Conservation (phyloP, 306 rosid genomes). For the Cicer yamashitae region DNA sequence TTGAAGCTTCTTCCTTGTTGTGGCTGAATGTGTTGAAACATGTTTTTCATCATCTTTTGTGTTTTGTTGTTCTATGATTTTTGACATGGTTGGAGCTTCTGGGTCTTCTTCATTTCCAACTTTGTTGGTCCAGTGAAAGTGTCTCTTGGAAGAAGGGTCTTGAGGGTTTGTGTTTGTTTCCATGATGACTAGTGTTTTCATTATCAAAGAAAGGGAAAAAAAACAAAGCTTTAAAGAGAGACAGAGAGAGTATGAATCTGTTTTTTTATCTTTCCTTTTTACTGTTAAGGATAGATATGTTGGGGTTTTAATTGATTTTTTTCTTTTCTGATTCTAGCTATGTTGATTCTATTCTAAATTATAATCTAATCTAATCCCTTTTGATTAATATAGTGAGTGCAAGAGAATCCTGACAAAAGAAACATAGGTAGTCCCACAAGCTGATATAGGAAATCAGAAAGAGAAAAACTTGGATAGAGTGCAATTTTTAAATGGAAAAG, state of each 20-base stretch:
- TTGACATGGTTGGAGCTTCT: constrained; percentile 52
- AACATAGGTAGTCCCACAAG: constrained; percentile 86
- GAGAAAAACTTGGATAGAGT: constrained; percentile 54
- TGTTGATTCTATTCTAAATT: constrained; percentile 40
- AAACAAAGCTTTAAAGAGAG: constrained; percentile 45
- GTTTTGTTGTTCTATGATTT: constrained; percentile 46
- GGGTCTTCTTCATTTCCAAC: constrained; percentile 83
- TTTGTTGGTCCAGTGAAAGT: constrained; percentile 94
- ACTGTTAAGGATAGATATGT: constrained; percentile 42
- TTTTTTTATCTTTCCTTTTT: constrained; percentile 45
- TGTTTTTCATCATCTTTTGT: constrained; percentile 18
- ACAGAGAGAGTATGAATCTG: constrained; percentile 36
- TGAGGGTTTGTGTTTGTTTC: constrained; percentile 48
- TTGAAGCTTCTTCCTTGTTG: constrained; percentile 66
- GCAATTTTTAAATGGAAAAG: constrained; percentile 56
- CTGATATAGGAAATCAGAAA: constrained; percentile 68
- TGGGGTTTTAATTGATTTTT: constrained; percentile 41
- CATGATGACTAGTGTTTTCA: constrained; percentile 55
- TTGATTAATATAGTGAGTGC: constrained; percentile 54
- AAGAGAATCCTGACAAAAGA: constrained; percentile 95
- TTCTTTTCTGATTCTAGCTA: constrained; percentile 35
- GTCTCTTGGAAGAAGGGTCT: constrained; percentile 86
- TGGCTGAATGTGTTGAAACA: constrained; percentile 33
- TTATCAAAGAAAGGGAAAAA: constrained; percentile 47
- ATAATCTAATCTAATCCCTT: constrained; percentile 4